phyloP scores from a whole-genome alignment of 805 yeast species.

The Kockiozyma suomiensis region DNA sequence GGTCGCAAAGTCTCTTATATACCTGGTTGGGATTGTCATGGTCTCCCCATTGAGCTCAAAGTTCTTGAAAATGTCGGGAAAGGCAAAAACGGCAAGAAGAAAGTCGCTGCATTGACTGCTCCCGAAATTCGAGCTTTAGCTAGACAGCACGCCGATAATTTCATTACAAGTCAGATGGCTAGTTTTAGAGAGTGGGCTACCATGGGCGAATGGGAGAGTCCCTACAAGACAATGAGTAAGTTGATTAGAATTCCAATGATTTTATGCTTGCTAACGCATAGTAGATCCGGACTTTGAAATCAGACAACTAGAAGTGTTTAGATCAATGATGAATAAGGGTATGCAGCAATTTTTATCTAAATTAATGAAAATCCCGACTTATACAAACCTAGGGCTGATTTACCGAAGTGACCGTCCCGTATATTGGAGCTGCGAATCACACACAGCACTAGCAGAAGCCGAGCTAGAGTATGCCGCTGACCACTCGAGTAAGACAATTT shows the following conservation, averaged over 20 bases:
- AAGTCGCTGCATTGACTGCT: conserved; percentile 42
- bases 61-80: conserved; percentile 55
- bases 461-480: conserved; percentile 83
- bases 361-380: not conserved
- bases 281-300: conserved; percentile 63
- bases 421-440: conserved; percentile 94
- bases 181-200: conserved; percentile 74
- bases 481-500: conserved; percentile 70
- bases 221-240: conserved; percentile 66
- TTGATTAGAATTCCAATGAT: not conserved
- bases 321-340: conserved; percentile 55
- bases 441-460: conserved; percentile 94
- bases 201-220: conserved; percentile 77
- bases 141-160: conserved; percentile 63
- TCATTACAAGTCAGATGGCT: conserved; percentile 63
- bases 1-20: conserved; percentile 68
- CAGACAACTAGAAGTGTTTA: conserved; percentile 72
- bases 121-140: conserved; percentile 68
- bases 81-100: conserved; percentile 35
- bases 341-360: not conserved
- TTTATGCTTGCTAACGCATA: too few species aligned
- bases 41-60: conserved; percentile 91
- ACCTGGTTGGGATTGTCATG: conserved; percentile 99
- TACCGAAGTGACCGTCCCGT: conserved; percentile 91
- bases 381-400: conserved; percentile 55